Base-by-base conservation (phyloP, 306 rosid species). In the Echinosophora koreensis region DNA sequence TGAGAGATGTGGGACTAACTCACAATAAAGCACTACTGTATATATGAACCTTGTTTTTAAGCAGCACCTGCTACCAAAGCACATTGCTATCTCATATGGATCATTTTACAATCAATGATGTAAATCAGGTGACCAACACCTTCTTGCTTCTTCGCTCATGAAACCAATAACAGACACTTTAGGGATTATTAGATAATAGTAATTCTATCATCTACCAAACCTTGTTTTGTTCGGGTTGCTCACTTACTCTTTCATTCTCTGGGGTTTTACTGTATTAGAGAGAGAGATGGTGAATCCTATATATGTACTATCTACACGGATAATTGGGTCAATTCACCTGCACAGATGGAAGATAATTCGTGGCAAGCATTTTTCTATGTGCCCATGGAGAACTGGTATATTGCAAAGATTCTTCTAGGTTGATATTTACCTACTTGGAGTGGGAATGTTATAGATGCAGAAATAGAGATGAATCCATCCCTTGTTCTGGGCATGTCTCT, bases 281-380 rank as follows among this genome's bases (percentile, higher is more conserved):
- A 57, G 49, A 42, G 3, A 30, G 18, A 60, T 74, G 97, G 97
- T 18, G 79, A 97, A 83, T 82, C 89, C 86, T 91, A 94, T 77
- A 94, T 94, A 87, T 94, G 97, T 41, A 94, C 98, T 18, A 90
- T 94, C 55, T 94, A 94, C 73, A 91, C 98, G 6, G 98, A 94
- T 61, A 94, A 94, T 61, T 94, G 96, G 98, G 97, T 93, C 42
- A 93, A 93, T 70, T 91, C 97, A 66, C 98, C 97, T 35, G 98
- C 90, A 42, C 95, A 91, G 81, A 77, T 71, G 77, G 98, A 91
- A 80, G 98, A 93, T 83, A 91, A 93, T 75, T 88, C 93, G 3
- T 93, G 98, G 98, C 98, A 91, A 79, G 87, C 97, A 7, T 93
- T 91, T 75, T 75, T 93, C 56, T 73, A 79, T 80, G 95, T 88